Evolutionary conservation across 2,329 filamentous ascomycete genomes (phyloP).

Genomic region (Stromatinia cepivora): DNA sequence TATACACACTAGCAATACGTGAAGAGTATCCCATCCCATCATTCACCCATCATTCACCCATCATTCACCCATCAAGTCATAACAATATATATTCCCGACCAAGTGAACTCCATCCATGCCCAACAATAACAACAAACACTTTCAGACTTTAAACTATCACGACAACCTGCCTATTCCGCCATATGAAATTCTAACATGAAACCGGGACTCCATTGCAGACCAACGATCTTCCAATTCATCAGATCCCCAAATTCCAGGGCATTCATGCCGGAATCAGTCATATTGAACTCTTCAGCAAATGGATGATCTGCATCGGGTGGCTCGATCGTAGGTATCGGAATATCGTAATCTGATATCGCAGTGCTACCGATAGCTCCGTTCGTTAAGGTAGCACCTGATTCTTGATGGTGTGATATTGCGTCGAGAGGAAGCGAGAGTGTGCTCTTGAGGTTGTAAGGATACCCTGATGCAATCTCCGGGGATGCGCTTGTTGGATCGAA

Average conservation of each 20-base stretch:
- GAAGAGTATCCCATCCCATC: no score
- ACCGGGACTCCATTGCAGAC: rapidly evolving
- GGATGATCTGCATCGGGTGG: neutral
- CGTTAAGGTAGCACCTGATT: no score
- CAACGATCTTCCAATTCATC: neutral
- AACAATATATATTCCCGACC: no score
- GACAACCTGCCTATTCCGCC: neutral
- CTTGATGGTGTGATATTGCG: neutral
- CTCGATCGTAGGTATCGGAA: neutral
- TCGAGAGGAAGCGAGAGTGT: neutral
- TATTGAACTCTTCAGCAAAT: neutral
- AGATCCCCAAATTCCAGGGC: neutral
- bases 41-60: no score
- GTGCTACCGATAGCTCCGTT: no score
- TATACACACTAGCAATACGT: neutral
- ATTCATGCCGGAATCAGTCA: neutral
- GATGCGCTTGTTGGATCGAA: neutral
- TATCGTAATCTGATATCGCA: neutral
- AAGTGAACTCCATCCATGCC: rapidly evolving
- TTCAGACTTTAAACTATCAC: neutral
- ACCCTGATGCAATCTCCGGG: neutral
- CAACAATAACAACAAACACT: neutral
- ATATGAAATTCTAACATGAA: neutral
- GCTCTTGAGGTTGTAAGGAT: neutral
- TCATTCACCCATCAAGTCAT: neutral